Evolutionary conservation across 108 stramenopile genomes (phyloP).

Genomic region (Cyclotella sp.): DNA sequence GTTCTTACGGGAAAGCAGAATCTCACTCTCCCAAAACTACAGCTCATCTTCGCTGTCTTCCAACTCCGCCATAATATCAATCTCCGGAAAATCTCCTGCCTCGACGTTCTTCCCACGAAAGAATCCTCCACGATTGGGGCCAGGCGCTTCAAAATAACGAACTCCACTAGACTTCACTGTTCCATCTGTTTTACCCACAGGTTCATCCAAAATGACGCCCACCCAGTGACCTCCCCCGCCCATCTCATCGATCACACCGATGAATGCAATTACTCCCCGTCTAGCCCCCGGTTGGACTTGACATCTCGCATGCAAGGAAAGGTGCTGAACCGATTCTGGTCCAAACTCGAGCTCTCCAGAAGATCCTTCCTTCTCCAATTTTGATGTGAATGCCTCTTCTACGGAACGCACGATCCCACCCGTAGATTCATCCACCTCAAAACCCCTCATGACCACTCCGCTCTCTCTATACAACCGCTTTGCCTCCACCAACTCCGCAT

Average conservation of each 20-base stretch:
- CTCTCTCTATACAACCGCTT: constrained; percentile 63
- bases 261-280: constrained; percentile 82
- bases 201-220: constrained; percentile 96
- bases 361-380: background rate
- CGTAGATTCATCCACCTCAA: constrained; percentile 63
- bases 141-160: constrained; percentile 75
- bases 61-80: constrained; percentile 75
- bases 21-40: constrained; percentile 6
- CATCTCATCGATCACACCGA: constrained; percentile 83
- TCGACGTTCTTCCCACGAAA: constrained; percentile 81
- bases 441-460: constrained; percentile 64
- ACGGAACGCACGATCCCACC: constrained; percentile 55
- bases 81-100: constrained; percentile 86
- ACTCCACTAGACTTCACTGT: constrained; percentile 56
- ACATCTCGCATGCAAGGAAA: constrained; percentile 82
- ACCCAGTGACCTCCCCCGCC: constrained; percentile 86
- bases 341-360: constrained; percentile 37
- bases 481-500: constrained; percentile 76
- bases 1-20: background rate
- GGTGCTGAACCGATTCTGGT: constrained; percentile 59
- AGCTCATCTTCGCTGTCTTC: constrained; percentile 58
- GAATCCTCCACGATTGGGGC: constrained; percentile 69
- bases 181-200: constrained; percentile 90
- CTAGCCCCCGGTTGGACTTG: constrained; percentile 92
- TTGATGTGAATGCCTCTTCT: constrained; percentile 40